phyloP scores from a whole-genome alignment of 2,329 filamentous ascomycete genomes.

The Mycosphaerella sp. region DNA sequence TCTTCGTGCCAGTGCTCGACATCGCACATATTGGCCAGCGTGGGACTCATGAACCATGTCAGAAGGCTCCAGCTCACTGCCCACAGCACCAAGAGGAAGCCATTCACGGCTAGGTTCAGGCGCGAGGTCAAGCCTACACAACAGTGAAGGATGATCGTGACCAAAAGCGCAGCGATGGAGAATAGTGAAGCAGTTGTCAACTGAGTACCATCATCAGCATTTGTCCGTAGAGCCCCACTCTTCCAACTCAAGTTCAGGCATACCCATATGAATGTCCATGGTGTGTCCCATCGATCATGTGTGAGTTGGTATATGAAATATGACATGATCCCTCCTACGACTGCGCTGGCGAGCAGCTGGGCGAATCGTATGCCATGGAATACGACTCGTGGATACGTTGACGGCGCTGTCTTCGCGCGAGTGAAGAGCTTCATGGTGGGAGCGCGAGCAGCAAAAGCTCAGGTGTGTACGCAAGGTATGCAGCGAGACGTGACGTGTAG shows the following conservation, averaged over 20 bases:
- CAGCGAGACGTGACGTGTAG: too few species aligned
- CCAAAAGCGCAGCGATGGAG: slow-evolving; percentile 43
- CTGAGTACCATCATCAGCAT: slow-evolving; percentile 31
- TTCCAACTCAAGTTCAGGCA: slow-evolving; percentile 18
- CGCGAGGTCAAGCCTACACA: slow-evolving; percentile 47
- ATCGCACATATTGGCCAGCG: slow-evolving; percentile 46
- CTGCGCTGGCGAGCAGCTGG: slow-evolving; percentile 40
- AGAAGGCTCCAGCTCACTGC: slow-evolving; percentile 46
- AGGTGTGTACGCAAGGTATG: too few species aligned
- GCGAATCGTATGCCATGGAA: slow-evolving; percentile 40
- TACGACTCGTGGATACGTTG: slow-evolving; percentile 41
- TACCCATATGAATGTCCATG: slow-evolving; percentile 56
- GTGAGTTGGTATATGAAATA: slow-evolving; percentile 52
- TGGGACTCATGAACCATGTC: slow-evolving; percentile 49
- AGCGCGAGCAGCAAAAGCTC: neutral
- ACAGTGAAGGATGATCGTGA: slow-evolving; percentile 48
- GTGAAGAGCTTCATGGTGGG: slow-evolving; percentile 5
- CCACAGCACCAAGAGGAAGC: slow-evolving; percentile 47
- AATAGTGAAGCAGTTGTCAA: slow-evolving; percentile 48
- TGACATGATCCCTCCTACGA: slow-evolving; percentile 49
- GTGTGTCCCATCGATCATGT: slow-evolving; percentile 46
- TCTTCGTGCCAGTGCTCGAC: slow-evolving; percentile 45
- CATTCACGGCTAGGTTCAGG: slow-evolving; percentile 47
- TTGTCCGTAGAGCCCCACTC: neutral
- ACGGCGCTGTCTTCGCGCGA: slow-evolving; percentile 36